These are phyloP conservation scores for Xylaria sp. DNA, from an alignment of 2,329 filamentous ascomycete genomes.

Conservation along the genomic window DNA sequence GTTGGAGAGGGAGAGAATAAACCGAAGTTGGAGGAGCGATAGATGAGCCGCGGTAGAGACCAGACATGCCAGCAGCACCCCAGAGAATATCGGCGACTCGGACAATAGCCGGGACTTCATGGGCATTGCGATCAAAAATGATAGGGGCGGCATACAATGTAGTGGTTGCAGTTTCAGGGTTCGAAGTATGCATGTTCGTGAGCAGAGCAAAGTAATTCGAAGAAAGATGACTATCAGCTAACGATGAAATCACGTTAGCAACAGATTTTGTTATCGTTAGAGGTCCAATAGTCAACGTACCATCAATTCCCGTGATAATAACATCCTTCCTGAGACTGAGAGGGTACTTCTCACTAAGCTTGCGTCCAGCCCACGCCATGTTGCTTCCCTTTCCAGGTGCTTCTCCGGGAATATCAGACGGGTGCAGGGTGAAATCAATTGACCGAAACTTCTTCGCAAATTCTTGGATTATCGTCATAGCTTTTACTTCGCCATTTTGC, in stretches of 20 bases:
- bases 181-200: conserved; percentile 69
- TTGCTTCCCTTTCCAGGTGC: conserved; percentile 81
- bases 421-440: conserved; percentile 75
- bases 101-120: conserved; percentile 73
- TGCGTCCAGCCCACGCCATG: conserved; percentile 75
- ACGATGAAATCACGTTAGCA: conserved; percentile 40
- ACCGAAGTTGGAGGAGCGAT: conserved; percentile 79
- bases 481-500: conserved; percentile 69
- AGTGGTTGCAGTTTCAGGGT: conserved; percentile 69
- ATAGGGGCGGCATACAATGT: conserved; percentile 77
- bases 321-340: conserved; percentile 67
- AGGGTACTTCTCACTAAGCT: conserved; percentile 71
- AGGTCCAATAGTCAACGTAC: conserved; percentile 57
- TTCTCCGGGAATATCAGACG: conserved; percentile 72
- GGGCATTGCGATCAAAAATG: conserved; percentile 79
- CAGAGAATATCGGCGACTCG: conserved; percentile 78
- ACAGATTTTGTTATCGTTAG: not conserved
- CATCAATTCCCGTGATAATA: conserved; percentile 77
- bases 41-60: conserved; percentile 70
- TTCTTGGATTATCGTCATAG: conserved; percentile 68
- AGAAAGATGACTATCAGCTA: conserved; percentile 77
- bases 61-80: conserved; percentile 76
- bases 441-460: conserved; percentile 73
- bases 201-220: conserved; percentile 74
- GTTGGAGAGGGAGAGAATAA: conserved; percentile 74